A percentile compares a stretch with the other conserved stretches of the same genome.
These are phyloP conservation scores for Scytalidium lignicola DNA, from an alignment of 2,329 filamentous ascomycete genomes.

Conservation along the genomic window DNA sequence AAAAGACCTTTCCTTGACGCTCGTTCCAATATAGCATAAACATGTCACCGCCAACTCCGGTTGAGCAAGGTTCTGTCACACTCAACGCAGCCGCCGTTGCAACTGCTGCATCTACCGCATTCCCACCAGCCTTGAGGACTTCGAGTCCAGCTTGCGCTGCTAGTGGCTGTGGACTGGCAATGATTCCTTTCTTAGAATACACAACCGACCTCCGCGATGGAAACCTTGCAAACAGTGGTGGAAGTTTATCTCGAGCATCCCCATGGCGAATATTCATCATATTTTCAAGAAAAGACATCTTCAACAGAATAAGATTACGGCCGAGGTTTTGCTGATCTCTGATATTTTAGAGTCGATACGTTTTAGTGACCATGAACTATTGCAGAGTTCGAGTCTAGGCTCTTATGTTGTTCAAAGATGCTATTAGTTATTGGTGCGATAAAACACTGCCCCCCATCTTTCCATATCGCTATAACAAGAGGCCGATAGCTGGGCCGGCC, in stretches of 20 bases:
- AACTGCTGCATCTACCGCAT: conserved; percentile 43
- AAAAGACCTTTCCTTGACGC: not conserved
- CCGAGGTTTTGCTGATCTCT: no score
- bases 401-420: no score
- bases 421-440: no score
- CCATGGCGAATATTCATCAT: not conserved
- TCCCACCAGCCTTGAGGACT: conserved; percentile 77
- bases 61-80: not conserved
- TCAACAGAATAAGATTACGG: no score
- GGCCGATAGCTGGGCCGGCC: no score
- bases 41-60: not conserved
- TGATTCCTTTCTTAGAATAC: conserved; percentile 83
- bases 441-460: no score
- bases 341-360: no score
- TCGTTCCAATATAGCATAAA: not conserved
- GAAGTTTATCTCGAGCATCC: not conserved
- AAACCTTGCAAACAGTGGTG: conserved; percentile 50
- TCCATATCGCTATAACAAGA: no score
- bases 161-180: conserved; percentile 79
- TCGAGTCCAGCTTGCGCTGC: conserved; percentile 80
- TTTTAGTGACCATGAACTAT: no score
- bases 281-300: no score
- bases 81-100: not conserved
- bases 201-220: conserved; percentile 79
- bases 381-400: no score